These are phyloP conservation scores for Sphaerulina vaccinii DNA, from an alignment of 2,329 filamentous ascomycete genomes.

Conservation along the genomic window DNA sequence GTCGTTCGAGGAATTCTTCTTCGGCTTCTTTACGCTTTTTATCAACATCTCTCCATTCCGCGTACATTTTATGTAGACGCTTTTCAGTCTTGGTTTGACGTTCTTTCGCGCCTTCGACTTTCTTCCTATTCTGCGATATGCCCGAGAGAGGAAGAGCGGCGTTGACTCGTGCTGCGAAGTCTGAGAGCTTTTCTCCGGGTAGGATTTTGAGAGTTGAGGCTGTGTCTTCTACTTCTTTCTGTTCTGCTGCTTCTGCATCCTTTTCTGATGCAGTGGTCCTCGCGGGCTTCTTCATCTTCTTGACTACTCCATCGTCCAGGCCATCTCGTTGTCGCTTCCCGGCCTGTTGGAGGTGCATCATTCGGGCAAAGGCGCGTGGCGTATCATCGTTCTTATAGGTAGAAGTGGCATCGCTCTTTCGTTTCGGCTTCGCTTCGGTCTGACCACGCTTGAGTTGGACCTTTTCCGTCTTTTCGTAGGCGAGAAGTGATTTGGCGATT, in stretches of 20 bases:
- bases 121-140: constrained; percentile 60
- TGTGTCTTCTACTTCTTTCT: constrained; percentile 3
- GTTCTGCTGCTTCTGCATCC: background rate
- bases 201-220: constrained; percentile 64
- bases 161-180: constrained; percentile 81
- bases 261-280: constrained; percentile 2
- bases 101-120: constrained; percentile 64
- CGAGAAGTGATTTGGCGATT: constrained; percentile 59
- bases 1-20: constrained; percentile 66
- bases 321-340: constrained; percentile 59
- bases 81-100: constrained; percentile 79
- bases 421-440: constrained; percentile 10
- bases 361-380: constrained; percentile 78
- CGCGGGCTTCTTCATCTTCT: constrained; percentile 39
- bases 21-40: constrained; percentile 75
- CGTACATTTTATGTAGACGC: constrained; percentile 64
- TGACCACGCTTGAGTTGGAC: constrained; percentile 25
- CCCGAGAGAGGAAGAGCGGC: constrained; percentile 75
- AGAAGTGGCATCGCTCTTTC: constrained; percentile 32
- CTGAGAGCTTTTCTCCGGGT: constrained; percentile 77
- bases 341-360: constrained; percentile 71
- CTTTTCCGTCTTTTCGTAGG: constrained; percentile 45
- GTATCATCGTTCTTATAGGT: constrained; percentile 70
- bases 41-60: constrained; percentile 70
- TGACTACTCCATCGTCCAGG: constrained; percentile 66